Evolutionary conservation across 306 rosid species (phyloP), one percentile per base, ranked within the genome.

Genomic region (Neltuma alba): DNA sequence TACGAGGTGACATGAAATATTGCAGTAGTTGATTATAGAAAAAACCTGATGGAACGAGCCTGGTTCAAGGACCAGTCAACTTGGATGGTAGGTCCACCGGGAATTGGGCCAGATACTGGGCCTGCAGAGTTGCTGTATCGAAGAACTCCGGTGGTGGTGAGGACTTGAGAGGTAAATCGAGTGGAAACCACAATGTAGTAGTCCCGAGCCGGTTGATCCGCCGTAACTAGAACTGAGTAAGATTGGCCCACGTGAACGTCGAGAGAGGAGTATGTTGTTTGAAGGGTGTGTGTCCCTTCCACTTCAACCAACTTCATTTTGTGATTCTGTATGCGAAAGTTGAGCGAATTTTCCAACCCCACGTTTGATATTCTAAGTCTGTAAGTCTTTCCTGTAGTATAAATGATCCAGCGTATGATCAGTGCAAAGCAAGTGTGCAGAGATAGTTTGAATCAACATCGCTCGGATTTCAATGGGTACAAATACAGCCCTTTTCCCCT

Each of bases 11-110:
- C 40, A 62, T 31, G 40, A 62, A 62, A 62, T 31, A 1, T 5
- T 62, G 28, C 2, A 2, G 63, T 57, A 4, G 63, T 57, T 25
- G 63, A 57, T 4, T 58, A 1, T 3, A 3, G 31, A 27, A 28
- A 55, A 57, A 66, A 92, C 98, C 98, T 89, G 77, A 95, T 93
- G 8, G 99, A 92, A 61, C 99, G 98, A 63, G 99, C 99, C 84
- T 95, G 99, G 88, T 95, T 95, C 76, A 95, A 82, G 60, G 99
- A 95, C 99, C 99, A 95, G 48, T 95, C 98, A 55, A 95, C 80
- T 83, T 95, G 99, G 82, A 91, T 95, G 58, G 99, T 95, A n/a
- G 99, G 99, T 6, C 99, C 99, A 74, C 99, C 99, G 23, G 98
- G 99, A 1, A 85, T 89, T 7, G 99, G 97, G 81, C 99, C 97